These are phyloP conservation scores for Typha latifolia DNA, from an alignment of 176 grass and related monocot genomes.

Conservation along the genomic window DNA sequence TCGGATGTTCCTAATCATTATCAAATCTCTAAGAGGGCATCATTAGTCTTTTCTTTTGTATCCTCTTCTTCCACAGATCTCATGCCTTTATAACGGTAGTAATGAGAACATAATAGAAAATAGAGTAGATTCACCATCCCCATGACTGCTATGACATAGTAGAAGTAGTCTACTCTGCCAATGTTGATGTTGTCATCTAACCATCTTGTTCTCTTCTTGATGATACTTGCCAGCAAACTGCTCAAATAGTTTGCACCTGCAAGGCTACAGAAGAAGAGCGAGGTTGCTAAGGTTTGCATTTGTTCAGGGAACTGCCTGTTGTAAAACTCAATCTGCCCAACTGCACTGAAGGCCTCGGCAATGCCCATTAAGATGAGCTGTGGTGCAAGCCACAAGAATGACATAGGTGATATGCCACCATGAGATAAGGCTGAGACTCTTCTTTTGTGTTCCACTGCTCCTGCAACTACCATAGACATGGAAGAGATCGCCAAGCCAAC, in stretches of 20 bases:
- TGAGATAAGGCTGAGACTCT: constrained; percentile 16
- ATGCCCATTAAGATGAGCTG: constrained; percentile 41
- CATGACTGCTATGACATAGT: constrained; percentile 31
- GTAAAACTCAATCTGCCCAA: constrained; percentile 53
- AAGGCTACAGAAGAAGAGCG: constrained; percentile 21
- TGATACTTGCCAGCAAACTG: constrained; percentile 19
- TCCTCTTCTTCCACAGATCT: neutral
- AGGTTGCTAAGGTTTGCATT: constrained; percentile 23
- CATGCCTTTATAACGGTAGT: constrained; percentile 38
- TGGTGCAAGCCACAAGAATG: constrained; percentile 36
- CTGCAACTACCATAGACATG: constrained; percentile 12
- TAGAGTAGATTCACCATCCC: constrained; percentile 21
- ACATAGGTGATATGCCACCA: constrained; percentile 27
- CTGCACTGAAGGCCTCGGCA: constrained; percentile 20
- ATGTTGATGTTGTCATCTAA: constrained; percentile 22
- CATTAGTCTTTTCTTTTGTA: neutral
- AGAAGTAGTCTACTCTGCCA: constrained; percentile 39
- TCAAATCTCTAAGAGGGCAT: no score
- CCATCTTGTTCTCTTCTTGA: constrained; percentile 31
- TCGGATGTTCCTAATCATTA: no score
- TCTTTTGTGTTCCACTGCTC: constrained; percentile 3
- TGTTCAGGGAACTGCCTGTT: constrained; percentile 51
- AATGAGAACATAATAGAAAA: constrained; percentile 29
- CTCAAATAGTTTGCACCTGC: constrained; percentile 28
- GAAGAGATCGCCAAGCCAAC: neutral